Evolutionary conservation across 1,139 yeast genomes (phyloP).

Genomic region (Yamadazyma dendronema): DNA sequence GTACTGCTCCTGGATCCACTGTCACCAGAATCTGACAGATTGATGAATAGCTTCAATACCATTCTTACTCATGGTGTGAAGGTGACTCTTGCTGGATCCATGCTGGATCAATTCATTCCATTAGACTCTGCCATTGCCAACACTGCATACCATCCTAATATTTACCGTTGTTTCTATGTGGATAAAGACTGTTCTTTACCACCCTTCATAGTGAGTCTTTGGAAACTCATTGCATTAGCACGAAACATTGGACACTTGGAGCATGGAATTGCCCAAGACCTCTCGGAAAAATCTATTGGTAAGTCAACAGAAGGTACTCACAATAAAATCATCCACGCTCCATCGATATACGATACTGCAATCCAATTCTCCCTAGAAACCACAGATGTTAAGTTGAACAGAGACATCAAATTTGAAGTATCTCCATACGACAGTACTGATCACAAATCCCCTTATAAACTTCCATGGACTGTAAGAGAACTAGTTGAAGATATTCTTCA

Average conservation of each 20-base stretch:
- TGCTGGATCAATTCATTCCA: constrained; percentile 83
- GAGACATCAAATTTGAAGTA: constrained; percentile 11
- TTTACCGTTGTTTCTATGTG: constrained; percentile 41
- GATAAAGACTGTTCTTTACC: constrained; percentile 28
- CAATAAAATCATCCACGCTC: constrained; percentile 25
- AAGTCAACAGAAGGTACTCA: constrained; percentile 27
- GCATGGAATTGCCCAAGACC: constrained; percentile 29
- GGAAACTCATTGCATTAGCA: constrained; percentile 34
- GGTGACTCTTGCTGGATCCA: constrained; percentile 47
- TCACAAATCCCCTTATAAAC: constrained; percentile 18
- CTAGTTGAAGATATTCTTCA: constrained; percentile 34
- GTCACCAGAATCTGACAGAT: constrained; percentile 28
- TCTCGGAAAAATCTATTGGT: constrained; percentile 32
- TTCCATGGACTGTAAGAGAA: constrained; percentile 43
- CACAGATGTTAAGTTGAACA: constrained; percentile 25
- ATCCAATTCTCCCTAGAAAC: constrained; percentile 38
- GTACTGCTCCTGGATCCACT: constrained; percentile 45
- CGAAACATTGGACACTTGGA: constrained; percentile 39
- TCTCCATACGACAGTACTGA: constrained; percentile 8
- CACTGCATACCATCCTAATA: constrained; percentile 51
- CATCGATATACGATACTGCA: constrained; percentile 27
- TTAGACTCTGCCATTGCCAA: constrained; percentile 44
- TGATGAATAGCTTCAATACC: constrained; percentile 26
- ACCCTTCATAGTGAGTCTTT: constrained; percentile 27
- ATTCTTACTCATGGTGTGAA: constrained; percentile 45